Evolutionary conservation across 768 basidiomycete genomes (phyloP), one percentile per base, ranked within the genome.

Genomic region (Tylopilus vinaceipallidus): DNA sequence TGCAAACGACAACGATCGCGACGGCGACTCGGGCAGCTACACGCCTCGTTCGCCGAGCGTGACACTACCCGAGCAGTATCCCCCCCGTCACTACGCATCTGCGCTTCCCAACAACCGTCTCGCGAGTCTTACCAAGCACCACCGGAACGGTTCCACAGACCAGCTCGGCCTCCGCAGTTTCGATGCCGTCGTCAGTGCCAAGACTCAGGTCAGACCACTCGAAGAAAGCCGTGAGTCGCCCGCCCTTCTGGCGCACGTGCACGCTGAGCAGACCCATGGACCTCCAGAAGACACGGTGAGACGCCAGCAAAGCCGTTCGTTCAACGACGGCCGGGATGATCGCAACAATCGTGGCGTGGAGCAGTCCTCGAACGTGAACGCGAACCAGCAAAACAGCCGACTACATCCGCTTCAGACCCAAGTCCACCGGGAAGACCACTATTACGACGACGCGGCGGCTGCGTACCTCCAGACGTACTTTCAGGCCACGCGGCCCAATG

Each of bases 11-110:
- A 64, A 71, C 20, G 72, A 75, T 27, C 73, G 62, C 48, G 69
- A 73, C 16, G 75, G 79, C 29, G 80, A 83, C 34, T 79, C 76
- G 16, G 79, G 75, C 20, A 73, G 74, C 6, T 84, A 77, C 55
- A 89, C 86, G 1, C 86, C 86, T 6, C 78, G 84, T 20, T 88
- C 86, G 3, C 84, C 85, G 1, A 78, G 79, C 27, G 75, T 75
- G 12, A 74, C 70, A n/a, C 71, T 87, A 16, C 84, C 85, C 2
- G 80, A 82, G 2, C 62, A 69, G 30, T 66, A 71, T 24, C 59
- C 62, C 10, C 45, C 65, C 6, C 67, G 61, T 22, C 61, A 61
- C 30, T 72, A 70, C 47, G 54, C 60, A 32, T 14, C 60, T 14
- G 68, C 72, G 40, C 66, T 62, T 34, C 53, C 62, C 39, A 63